Evolutionary conservation across 2,329 filamentous ascomycete species (phyloP).

Genomic region (Didymella glomerata): DNA sequence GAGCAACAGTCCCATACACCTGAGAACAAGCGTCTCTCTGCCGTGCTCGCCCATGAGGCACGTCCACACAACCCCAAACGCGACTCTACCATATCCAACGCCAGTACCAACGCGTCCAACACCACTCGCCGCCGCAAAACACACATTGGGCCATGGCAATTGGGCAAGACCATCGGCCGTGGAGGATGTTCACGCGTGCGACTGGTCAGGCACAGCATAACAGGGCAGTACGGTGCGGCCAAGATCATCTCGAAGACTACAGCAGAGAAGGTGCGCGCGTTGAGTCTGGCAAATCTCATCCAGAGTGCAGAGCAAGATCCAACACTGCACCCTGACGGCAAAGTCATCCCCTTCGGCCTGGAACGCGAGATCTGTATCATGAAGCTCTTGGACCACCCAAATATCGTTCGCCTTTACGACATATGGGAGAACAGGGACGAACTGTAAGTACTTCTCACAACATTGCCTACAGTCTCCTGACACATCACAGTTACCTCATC

Average conservation of each 20-base stretch:
- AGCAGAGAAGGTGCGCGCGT: conserved; percentile 81
- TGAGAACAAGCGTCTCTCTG: conserved; percentile 64
- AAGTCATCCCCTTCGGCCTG: conserved; percentile 84
- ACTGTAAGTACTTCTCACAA: conserved; percentile 68
- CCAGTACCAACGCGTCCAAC: conserved; percentile 62
- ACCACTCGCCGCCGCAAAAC: conserved; percentile 67
- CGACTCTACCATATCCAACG: conserved; percentile 63
- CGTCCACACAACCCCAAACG: conserved; percentile 59
- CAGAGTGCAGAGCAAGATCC: conserved; percentile 70
- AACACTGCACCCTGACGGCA: conserved; percentile 63
- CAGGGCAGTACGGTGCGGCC: conserved; percentile 84
- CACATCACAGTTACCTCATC: conserved; percentile 77
- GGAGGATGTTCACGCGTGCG: conserved; percentile 90
- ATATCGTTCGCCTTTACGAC: conserved; percentile 93
- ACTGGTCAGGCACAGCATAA: conserved; percentile 79
- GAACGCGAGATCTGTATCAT: conserved; percentile 96
- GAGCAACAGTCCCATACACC: conserved; percentile 41
- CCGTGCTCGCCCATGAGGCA: conserved; percentile 58
- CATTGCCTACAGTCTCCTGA: conserved; percentile 26
- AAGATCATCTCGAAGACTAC: conserved; percentile 90
- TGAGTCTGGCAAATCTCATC: conserved; percentile 85
- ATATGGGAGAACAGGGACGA: conserved; percentile 98
- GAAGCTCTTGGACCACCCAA: conserved; percentile 93
- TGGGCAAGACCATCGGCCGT: conserved; percentile 87
- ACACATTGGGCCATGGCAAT: conserved; percentile 90